Base-by-base conservation (phyloP, 2,329 filamentous ascomycete species). In the Helicocarpus griseus region DNA sequence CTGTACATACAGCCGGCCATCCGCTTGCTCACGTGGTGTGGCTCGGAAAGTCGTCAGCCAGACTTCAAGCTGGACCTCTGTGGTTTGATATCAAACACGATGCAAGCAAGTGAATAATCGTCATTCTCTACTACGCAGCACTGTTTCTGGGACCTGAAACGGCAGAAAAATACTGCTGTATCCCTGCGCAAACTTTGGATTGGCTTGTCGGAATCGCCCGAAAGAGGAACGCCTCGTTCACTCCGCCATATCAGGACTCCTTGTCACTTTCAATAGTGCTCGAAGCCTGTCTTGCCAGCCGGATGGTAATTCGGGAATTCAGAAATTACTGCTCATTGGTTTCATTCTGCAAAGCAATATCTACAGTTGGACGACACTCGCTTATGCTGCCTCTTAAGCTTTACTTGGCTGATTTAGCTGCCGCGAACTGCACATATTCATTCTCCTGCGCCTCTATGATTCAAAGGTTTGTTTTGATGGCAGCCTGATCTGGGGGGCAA, bases 21-120 rank as follows among this genome's bases (percentile, higher is more conserved):
- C 41, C 26, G 41, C 41, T 26, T 31, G 43, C 43, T 45, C 43
- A 45, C 43, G 43, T 45, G 43, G 41, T 11, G 43, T 45, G 43
- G 43, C 43, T 45, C 31, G 24, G 13, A 43, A 9, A 6, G 6
- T 28, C 6, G 17, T 35, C 31, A 35, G 9, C n/a, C 31, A 35
- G 5, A 9, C 38, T 14, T 24, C 5, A 14, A 17, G 6, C 28
- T 31, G 26, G 28, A 4, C n/a, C 4, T 45, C 28, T 9, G 14
- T 14, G 4, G 8, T 45, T 45, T 45, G 43, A 45, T 45, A 45
- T 45, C 17, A 13, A 41, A 33, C 28, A 41, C 22, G n/a, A 21
- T 21, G 11, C 11, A 9, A 9, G 4, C 17, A 19, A 14, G 17
- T 44, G 22, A 26, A 44, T 44, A 21, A 26, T 28, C 22, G 2